Evolutionary conservation across 345 rosid species (phyloP), one percentile per base, ranked within the genome.

Genomic region (Garcia nutans): DNA sequence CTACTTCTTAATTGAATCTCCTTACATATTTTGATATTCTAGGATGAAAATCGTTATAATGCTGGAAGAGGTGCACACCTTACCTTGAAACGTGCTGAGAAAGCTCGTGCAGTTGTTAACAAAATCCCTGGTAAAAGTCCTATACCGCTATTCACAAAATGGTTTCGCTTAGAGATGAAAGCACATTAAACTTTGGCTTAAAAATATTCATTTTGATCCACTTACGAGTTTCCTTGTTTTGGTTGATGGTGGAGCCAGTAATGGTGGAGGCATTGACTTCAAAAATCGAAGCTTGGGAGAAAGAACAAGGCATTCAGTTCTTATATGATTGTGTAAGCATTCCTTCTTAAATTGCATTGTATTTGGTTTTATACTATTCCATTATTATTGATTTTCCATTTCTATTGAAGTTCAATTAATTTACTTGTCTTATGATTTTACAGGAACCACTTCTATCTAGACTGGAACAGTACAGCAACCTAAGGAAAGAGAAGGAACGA

Each of bases 11-110:
- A 23, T 67, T 67, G 42, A 72, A 26, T 73, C 68, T 62, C 70
- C 62, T 60, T 15, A 70, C 65, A 44, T 68, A 71, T 65, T 78
- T 42, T 62, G 20, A 5, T 70, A 54, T 20, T 31, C 22, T 79
- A 91, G 93, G 92, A 91, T 85, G 89, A 86, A 52, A 90, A 90
- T 59, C 88, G 97, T 22, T 92, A 89, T 76, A 85, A 86, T 80
- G 91, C 93, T 72, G 95, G 93, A 84, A 84, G 90, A 80, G 95
- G 93, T 61, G 85, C 91, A 22, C 97, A 92, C 80, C 89, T 92
- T 44, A 76, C 80, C 63, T 60, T 92, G 79, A 90, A 88, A 70
- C 91, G 91, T 76, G 96, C 97, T 0, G 97, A 92, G 85, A 92
- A 82, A 78, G 93, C 96, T 42, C 91, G 93, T 55, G 54, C 69